Conservation (phyloP, 129 eudicot species). For the Smallanthus sonchifolius region DNA sequence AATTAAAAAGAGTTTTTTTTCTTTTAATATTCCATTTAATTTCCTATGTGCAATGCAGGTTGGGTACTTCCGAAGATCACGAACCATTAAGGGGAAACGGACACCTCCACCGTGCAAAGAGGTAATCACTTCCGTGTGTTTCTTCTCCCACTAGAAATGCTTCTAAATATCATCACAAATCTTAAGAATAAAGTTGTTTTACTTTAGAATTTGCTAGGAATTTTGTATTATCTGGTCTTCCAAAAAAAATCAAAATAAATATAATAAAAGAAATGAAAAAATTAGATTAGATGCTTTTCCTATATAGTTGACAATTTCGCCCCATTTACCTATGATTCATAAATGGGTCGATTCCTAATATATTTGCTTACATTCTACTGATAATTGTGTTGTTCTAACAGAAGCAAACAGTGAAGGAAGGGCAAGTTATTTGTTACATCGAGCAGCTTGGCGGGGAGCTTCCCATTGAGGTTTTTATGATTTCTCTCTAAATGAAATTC, state of each 20-base stretch:
- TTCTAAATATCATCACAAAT: not conserved
- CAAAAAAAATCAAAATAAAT: not conserved
- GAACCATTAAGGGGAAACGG: constrained; percentile 72
- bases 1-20: not conserved
- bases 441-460: constrained; percentile 82
- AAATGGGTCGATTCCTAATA: not conserved
- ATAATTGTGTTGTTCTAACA: constrained; percentile 31
- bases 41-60: constrained; percentile 41
- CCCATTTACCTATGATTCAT: not conserved
- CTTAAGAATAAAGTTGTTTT: not conserved
- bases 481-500: not conserved
- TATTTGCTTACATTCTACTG: not conserved
- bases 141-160: not conserved
- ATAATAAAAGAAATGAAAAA: not conserved
- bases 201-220: not conserved
- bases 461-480: constrained; percentile 64
- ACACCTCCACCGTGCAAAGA: constrained; percentile 87
- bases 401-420: constrained; percentile 86
- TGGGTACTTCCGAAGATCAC: constrained; percentile 74
- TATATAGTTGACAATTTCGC: not conserved
- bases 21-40: not conserved
- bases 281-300: not conserved
- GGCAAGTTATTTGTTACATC: constrained; percentile 82
- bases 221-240: not conserved
- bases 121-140: constrained; percentile 34